A percentile compares a stretch with the other conserved stretches of the same genome.
phyloP scores from a whole-genome alignment of 2,329 filamentous ascomycete species.

The Colletotrichum falcatum region DNA sequence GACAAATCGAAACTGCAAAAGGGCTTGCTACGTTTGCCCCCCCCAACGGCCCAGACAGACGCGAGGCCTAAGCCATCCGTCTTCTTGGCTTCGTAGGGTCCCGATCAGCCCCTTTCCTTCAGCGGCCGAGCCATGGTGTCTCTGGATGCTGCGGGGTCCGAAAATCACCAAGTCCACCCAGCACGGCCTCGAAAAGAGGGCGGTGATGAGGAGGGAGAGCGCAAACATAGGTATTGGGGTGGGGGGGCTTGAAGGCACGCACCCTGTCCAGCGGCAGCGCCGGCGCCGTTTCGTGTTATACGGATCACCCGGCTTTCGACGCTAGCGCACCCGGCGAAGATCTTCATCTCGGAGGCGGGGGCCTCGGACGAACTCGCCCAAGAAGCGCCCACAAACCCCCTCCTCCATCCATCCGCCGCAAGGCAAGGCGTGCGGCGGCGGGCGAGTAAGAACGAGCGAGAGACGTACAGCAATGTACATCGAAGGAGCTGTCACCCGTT shows the following conservation, averaged over 20 bases:
- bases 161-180: too few species aligned
- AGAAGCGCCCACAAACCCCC: background rate
- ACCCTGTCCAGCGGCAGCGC: background rate
- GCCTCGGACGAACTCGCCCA: background rate
- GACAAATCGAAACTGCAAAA: background rate
- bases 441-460: background rate
- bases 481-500: background rate
- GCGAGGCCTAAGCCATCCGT: background rate
- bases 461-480: too few species aligned
- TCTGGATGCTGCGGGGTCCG: too few species aligned
- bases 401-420: background rate
- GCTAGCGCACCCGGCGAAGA: constrained; percentile 32
- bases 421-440: background rate
- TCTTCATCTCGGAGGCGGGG: constrained; percentile 33
- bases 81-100: too few species aligned
- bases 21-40: background rate
- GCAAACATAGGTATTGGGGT: too few species aligned
- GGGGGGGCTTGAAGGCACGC: background rate
- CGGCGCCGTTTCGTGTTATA: constrained; percentile 29
- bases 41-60: background rate
- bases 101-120: too few species aligned
- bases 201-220: too few species aligned
- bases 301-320: constrained; percentile 29
- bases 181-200: background rate
- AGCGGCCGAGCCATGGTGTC: too few species aligned